Percentiles rank a stretch among this genome's conserved stretches.
Conservation (phyloP, 169 alveolate genomes). For the Plasmodium adleri region DNA sequence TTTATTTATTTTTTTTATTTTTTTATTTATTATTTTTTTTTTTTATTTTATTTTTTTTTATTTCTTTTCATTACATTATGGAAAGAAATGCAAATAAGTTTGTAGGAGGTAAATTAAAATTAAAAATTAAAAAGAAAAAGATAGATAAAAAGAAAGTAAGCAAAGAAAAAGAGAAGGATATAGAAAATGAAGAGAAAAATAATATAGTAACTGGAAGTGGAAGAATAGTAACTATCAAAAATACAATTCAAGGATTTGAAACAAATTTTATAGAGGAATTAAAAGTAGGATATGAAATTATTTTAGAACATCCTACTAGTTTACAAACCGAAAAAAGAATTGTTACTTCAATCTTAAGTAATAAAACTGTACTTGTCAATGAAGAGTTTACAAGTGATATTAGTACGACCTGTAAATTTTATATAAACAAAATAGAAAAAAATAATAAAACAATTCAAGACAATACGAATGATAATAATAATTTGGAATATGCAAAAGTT, state of each 20-base stretch:
- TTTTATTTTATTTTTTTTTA: too few species aligned
- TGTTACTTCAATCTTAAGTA: slow-evolving; percentile 78
- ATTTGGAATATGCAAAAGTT: slow-evolving; percentile 53
- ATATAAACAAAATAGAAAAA: slow-evolving; percentile 35
- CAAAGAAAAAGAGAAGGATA: not conserved
- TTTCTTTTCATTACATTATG: slow-evolving; percentile 5
- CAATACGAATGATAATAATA: slow-evolving; percentile 6
- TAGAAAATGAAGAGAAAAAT: not conserved
- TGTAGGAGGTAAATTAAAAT: slow-evolving; percentile 64
- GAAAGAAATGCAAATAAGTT: slow-evolving; percentile 10
- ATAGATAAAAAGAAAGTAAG: slow-evolving; percentile 1
- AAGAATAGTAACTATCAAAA: slow-evolving; percentile 82
- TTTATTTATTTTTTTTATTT: too few species aligned
- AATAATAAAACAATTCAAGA: not conserved
- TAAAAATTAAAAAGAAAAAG: slow-evolving; percentile 52
- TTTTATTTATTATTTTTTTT: too few species aligned
- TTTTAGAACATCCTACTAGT: slow-evolving; percentile 80
- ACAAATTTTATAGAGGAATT: slow-evolving; percentile 82
- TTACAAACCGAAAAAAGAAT: slow-evolving; percentile 78
- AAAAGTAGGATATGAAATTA: slow-evolving; percentile 77
- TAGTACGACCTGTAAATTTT: slow-evolving; percentile 79
- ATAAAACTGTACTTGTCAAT: slow-evolving; percentile 78
- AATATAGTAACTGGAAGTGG: slow-evolving; percentile 78
- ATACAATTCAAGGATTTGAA: slow-evolving; percentile 85
- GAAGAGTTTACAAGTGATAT: slow-evolving; percentile 83